phyloP scores from a whole-genome alignment of 331 rosid genomes.

The Phaseolus coccineus region DNA sequence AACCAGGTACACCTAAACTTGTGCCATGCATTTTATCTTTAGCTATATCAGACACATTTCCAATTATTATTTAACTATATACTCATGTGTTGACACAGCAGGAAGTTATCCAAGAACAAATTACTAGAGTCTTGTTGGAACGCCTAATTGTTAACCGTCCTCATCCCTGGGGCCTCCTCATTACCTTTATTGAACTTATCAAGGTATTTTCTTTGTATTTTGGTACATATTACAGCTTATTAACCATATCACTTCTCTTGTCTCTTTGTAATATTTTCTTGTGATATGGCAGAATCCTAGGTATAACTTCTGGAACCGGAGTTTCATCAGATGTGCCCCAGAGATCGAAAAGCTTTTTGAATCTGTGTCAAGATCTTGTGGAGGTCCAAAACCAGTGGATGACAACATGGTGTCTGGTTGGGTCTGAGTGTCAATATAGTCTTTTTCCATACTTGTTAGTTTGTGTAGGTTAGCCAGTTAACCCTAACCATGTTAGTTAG shows the following conservation, averaged over 20 bases:
- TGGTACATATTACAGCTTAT: not conserved
- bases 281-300: constrained; percentile 76
- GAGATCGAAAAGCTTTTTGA: constrained; percentile 96
- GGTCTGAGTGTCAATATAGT: constrained; percentile 60
- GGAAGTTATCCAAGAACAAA: constrained; percentile 98
- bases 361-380: constrained; percentile 97
- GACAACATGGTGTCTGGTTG: constrained; percentile 87
- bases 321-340: constrained; percentile 94
- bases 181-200: constrained; percentile 93
- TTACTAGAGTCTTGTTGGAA: constrained; percentile 93
- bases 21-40: not conserved
- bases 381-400: constrained; percentile 91
- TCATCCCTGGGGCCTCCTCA: constrained; percentile 98
- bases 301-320: constrained; percentile 90
- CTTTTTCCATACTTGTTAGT: not conserved
- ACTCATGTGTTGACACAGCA: constrained; percentile 47
- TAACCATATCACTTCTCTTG: not conserved
- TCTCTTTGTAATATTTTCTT: not conserved
- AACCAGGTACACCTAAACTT: constrained; percentile 65
- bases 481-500: constrained; percentile 17
- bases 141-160: constrained; percentile 96
- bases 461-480: constrained; percentile 21
- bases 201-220: constrained; percentile 57
- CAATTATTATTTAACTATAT: not conserved
- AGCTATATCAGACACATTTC: not conserved